Evolutionary conservation across 192 early-diverging fungal species (phyloP).

Genomic region (Dispira simplex): DNA sequence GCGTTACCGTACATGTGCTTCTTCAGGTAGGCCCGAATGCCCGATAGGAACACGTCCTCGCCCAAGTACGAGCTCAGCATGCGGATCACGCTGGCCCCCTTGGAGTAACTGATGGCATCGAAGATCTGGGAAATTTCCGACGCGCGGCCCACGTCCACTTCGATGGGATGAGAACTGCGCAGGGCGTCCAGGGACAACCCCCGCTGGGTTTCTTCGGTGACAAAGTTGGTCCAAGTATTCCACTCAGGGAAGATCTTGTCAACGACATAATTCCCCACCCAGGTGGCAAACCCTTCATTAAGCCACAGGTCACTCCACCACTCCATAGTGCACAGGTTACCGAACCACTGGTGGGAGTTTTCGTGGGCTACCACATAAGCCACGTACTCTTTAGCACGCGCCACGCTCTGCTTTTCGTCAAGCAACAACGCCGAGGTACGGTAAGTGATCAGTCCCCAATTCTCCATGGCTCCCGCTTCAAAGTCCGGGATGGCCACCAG

Average conservation of each 20-base stretch:
- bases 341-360: conserved; percentile 79
- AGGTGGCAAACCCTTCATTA: conserved; percentile 97
- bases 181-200: conserved; percentile 70
- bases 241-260: conserved; percentile 88
- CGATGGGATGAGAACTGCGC: conserved; percentile 81
- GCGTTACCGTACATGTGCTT: conserved; percentile 77
- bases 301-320: conserved; percentile 95
- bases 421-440: conserved; percentile 71
- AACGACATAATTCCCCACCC: conserved; percentile 78
- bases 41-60: conserved; percentile 49
- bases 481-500: conserved; percentile 90
- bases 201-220: conserved; percentile 56
- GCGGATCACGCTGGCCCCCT: conserved; percentile 87
- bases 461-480: conserved; percentile 85
- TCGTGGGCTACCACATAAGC: conserved; percentile 89
- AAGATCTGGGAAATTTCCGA: conserved; percentile 90
- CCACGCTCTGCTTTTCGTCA: conserved; percentile 61
- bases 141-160: conserved; percentile 71
- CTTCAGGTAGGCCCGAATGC: conserved; percentile 60
- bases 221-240: conserved; percentile 83
- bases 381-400: conserved; percentile 61
- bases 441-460: conserved; percentile 95
- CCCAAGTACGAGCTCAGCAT: conserved; percentile 74
- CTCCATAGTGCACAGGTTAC: conserved; percentile 91
- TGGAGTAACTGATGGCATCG: conserved; percentile 81